A percentile compares a stretch with the other conserved stretches of the same genome.
Evolutionary conservation across 2,329 filamentous ascomycete species (phyloP).

Genomic region (Cryphonectria carpinicola): DNA sequence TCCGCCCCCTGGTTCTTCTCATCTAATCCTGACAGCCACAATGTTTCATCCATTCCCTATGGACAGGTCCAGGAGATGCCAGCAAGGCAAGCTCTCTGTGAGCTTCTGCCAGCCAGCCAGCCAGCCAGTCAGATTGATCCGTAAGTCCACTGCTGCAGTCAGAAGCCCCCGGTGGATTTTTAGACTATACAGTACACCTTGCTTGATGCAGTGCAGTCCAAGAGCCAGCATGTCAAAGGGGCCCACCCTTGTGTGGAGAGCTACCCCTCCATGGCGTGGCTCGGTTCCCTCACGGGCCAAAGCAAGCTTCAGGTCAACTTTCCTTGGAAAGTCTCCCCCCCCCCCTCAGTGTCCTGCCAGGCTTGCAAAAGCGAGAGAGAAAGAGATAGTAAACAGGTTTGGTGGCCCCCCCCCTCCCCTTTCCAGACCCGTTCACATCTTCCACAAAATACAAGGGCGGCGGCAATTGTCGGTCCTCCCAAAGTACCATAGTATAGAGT

Average conservation of each 20-base stretch:
- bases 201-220: neutral
- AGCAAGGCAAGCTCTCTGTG: neutral
- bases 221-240: conserved; percentile 19
- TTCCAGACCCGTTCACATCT: neutral
- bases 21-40: conserved; percentile 9
- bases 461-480: neutral
- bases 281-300: conserved; percentile 10
- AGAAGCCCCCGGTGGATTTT: conserved; percentile 8
- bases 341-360: neutral
- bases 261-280: conserved; percentile 23
- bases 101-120: neutral
- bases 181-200: neutral
- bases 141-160: conserved; percentile 14
- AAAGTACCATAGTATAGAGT: neutral
- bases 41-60: conserved; percentile 10
- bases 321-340: neutral
- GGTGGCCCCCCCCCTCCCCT: neutral
- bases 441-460: neutral
- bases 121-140: neutral
- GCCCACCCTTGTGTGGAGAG: conserved; percentile 26
- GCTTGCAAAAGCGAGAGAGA: neutral
- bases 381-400: neutral
- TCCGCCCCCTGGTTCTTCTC: neutral
- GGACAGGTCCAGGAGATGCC: neutral
- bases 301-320: conserved; percentile 10